A percentile compares a stretch with the other conserved stretches of the same genome.
These are phyloP conservation scores for Ustilago sp. DNA, from an alignment of 1,284 basidiomycete species.

Conservation along the genomic window DNA sequence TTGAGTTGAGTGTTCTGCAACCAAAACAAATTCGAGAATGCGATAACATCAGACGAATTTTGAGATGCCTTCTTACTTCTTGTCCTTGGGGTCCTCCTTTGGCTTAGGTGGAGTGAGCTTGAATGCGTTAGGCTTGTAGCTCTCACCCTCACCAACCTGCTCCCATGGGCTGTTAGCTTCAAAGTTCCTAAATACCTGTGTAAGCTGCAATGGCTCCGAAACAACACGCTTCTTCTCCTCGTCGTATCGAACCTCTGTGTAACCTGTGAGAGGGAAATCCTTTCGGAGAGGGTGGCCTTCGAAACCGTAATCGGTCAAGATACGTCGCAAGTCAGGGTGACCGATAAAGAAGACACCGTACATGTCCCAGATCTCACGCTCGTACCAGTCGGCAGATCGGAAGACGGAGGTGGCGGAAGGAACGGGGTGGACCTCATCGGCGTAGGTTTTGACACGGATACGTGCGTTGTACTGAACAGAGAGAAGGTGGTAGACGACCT, in stretches of 20 bases:
- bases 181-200: slow-evolving; percentile 98
- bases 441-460: slow-evolving; percentile 97
- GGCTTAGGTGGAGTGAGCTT: slow-evolving; percentile 71
- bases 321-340: slow-evolving; percentile 95
- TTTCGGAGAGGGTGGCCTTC: slow-evolving; percentile 98
- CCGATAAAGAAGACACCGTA: slow-evolving; percentile 96
- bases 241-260: slow-evolving; percentile 96
- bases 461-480: slow-evolving; percentile 79
- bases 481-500: slow-evolving; percentile 95
- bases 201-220: slow-evolving; percentile 96
- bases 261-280: slow-evolving; percentile 97
- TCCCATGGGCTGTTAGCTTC: slow-evolving; percentile 87
- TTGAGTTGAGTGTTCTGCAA: background rate
- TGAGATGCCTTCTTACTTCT: slow-evolving; percentile 48
- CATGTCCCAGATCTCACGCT: slow-evolving; percentile 98
- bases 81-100: slow-evolving; percentile 68
- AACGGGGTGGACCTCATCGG: slow-evolving; percentile 92
- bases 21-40: background rate
- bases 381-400: slow-evolving; percentile 97
- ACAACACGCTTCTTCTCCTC: slow-evolving; percentile 99
- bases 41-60: background rate
- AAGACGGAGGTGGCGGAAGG: slow-evolving; percentile 85
- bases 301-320: slow-evolving; percentile 98
- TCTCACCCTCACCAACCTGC: slow-evolving; percentile 87
- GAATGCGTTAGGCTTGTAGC: slow-evolving; percentile 74